Conservation (phyloP, 2,329 filamentous ascomycete genomes). For the Hymenoscyphus linearis region DNA sequence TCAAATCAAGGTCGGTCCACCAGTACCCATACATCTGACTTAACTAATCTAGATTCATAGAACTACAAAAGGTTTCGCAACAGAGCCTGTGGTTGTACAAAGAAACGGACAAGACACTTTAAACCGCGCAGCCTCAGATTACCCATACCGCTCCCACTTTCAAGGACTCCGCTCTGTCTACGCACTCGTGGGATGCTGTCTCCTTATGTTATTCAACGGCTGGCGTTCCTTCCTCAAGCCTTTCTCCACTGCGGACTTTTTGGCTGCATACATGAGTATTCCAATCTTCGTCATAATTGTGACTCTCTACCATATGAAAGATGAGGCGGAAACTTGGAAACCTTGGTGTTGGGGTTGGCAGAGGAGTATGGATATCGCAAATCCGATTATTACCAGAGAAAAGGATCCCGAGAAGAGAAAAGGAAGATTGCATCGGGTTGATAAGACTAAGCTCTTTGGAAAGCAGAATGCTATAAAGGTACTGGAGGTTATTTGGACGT, state of each 20-base stretch:
- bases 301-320: neutral
- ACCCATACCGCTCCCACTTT: slow-evolving; percentile 14
- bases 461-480: neutral
- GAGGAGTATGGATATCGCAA: neutral
- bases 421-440: neutral
- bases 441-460: neutral
- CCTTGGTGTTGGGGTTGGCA: neutral
- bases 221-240: slow-evolving; percentile 15
- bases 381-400: neutral
- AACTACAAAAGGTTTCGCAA: slow-evolving; percentile 2
- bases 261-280: slow-evolving; percentile 14
- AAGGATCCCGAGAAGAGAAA: neutral
- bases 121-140: slow-evolving; percentile 6
- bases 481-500: neutral
- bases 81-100: neutral
- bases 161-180: slow-evolving; percentile 14
- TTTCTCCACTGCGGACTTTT: slow-evolving; percentile 13
- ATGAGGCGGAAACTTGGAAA: neutral
- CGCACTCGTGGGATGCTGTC: slow-evolving; percentile 7
- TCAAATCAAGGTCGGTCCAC: neutral
- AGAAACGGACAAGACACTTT: neutral
- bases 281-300: neutral
- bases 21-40: neutral
- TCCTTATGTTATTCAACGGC: slow-evolving; percentile 13
- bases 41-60: neutral